phyloP scores from a whole-genome alignment of 208 protist genomes.

The Angomonas desouzai region DNA sequence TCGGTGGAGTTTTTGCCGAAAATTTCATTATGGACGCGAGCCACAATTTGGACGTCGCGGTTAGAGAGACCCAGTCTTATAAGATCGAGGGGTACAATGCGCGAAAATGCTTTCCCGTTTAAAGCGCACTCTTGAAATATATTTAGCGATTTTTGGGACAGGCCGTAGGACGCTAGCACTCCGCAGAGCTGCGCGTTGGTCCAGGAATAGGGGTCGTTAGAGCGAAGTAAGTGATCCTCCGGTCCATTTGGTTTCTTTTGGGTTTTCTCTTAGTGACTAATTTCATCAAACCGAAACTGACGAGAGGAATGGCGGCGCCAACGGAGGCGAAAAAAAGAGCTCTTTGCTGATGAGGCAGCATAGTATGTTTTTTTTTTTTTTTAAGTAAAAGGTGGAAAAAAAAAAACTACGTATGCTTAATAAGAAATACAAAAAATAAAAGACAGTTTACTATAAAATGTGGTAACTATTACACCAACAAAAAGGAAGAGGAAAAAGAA shows the following conservation, averaged over 20 bases:
- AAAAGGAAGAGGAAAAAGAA: slow-evolving; percentile 5
- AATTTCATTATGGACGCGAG: neutral
- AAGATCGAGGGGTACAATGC: neutral
- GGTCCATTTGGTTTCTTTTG: neutral
- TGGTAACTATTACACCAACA: slow-evolving; percentile 10
- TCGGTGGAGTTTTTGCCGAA: neutral
- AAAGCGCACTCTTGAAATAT: neutral
- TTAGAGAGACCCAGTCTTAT: neutral
- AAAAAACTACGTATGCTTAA: slow-evolving; percentile 6
- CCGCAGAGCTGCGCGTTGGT: neutral
- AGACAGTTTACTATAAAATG: neutral
- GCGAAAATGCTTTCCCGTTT: neutral
- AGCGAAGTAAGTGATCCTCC: neutral
- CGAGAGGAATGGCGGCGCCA: slow-evolving; percentile 20
- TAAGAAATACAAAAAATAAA: slow-evolving; percentile 5
- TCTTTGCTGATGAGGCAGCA: neutral
- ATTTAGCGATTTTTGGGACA: neutral
- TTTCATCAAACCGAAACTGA: slow-evolving; percentile 11
- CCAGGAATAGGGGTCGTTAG: neutral
- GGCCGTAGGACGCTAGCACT: neutral
- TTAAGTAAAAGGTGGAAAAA: neutral
- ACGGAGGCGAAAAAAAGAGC: slow-evolving; percentile 12
- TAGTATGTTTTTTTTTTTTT: slow-evolving; percentile 1
- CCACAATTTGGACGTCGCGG: neutral
- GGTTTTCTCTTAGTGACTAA: neutral